Conservation (phyloP, 192 early-diverging fungal species). For the Entomortierella parvispora region DNA sequence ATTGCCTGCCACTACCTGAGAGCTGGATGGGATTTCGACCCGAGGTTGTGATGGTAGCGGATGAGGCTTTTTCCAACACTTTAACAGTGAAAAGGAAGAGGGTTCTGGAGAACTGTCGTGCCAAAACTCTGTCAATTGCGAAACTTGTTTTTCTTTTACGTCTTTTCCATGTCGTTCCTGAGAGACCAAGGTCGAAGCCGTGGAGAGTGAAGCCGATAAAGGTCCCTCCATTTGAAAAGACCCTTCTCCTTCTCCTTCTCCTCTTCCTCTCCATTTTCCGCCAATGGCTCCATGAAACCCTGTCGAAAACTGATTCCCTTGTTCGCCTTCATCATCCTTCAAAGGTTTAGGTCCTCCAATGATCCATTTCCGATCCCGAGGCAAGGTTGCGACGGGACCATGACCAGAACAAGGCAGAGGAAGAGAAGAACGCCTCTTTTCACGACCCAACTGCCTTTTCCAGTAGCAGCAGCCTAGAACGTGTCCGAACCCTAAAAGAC, state of each 20-base stretch:
- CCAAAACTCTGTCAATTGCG: conserved; percentile 5
- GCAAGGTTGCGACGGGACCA: no score
- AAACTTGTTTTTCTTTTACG: neutral
- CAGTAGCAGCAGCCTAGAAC: conserved; percentile 8
- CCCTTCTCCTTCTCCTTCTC: no score
- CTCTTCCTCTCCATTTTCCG: no score
- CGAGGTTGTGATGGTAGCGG: neutral
- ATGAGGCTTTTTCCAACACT: neutral
- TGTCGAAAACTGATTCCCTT: no score
- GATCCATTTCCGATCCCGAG: no score
- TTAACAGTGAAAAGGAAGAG: neutral
- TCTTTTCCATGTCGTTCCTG: no score
- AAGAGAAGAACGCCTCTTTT: neutral
- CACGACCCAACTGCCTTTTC: conserved; percentile 5
- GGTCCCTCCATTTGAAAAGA: no score
- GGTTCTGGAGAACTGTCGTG: neutral
- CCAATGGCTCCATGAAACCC: no score
- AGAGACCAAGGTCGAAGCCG: no score
- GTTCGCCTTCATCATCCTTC: no score
- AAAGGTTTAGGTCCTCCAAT: no score
- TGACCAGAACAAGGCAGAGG: neutral
- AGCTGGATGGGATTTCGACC: neutral
- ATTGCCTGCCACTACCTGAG: neutral
- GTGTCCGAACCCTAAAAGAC: conserved; percentile 16
- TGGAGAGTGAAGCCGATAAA: no score